Percentiles rank a stretch among this genome's conserved stretches.
Conservation (phyloP, 495 filamentous ascomycete species). For the Hypomontagnella submonticulosa region DNA sequence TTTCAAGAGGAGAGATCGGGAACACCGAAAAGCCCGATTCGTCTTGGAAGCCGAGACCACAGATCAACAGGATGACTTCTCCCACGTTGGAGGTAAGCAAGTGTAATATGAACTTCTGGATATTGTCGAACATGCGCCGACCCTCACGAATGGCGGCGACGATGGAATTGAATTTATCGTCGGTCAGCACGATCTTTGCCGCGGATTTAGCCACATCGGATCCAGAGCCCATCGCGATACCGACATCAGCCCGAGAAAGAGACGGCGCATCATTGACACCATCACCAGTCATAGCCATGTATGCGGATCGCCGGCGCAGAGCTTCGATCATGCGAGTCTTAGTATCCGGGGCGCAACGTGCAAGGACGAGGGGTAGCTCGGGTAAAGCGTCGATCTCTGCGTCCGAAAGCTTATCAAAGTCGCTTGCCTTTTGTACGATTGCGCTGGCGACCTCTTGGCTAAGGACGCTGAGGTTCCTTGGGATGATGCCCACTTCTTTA, state of each 20-base stretch:
- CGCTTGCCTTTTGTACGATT: slow-evolving; percentile 69
- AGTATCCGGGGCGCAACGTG: slow-evolving; percentile 72
- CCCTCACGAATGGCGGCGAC: slow-evolving; percentile 79
- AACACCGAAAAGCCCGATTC: slow-evolving; percentile 71
- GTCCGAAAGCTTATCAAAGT: slow-evolving; percentile 71
- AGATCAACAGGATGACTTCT: slow-evolving; percentile 75
- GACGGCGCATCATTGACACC: slow-evolving; percentile 89
- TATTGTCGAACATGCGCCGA: slow-evolving; percentile 79
- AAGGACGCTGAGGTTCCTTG: slow-evolving; percentile 64
- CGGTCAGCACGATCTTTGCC: slow-evolving; percentile 86
- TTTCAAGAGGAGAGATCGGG: slow-evolving; percentile 77
- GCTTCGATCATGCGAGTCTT: slow-evolving; percentile 77
- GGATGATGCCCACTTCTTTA: slow-evolving; percentile 78
- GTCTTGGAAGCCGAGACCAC: slow-evolving; percentile 79
- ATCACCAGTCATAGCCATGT: slow-evolving; percentile 76
- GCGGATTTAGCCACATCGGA: slow-evolving; percentile 93
- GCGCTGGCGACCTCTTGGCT: slow-evolving; percentile 63
- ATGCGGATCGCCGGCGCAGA: slow-evolving; percentile 68
- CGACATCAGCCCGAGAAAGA: slow-evolving; percentile 80
- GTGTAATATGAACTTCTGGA: slow-evolving; percentile 85
- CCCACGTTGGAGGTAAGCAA: slow-evolving; percentile 78
- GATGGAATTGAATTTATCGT: slow-evolving; percentile 88
- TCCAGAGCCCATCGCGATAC: slow-evolving; percentile 88
- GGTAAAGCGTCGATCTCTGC: slow-evolving; percentile 67
- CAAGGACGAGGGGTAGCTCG: slow-evolving; percentile 71